Conservation (phyloP, 2,329 filamentous ascomycete genomes). For the Polychaeton citri region DNA sequence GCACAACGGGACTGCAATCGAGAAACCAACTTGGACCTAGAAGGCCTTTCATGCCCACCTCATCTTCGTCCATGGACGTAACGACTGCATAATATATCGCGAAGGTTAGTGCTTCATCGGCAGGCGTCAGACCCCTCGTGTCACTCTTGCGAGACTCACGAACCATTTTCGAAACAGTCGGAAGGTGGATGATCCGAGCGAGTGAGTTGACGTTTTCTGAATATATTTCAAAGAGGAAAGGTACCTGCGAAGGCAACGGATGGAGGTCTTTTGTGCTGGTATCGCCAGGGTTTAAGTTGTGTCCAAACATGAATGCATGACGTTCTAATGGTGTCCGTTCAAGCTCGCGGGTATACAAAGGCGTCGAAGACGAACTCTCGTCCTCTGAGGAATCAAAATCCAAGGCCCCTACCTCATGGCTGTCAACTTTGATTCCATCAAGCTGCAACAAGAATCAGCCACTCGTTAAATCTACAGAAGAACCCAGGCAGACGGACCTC, state of each 20-base stretch:
- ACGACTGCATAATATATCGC: conserved; percentile 45
- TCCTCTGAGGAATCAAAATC: conserved; percentile 24
- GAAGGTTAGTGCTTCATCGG: conserved; percentile 42
- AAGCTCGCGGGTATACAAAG: conserved; percentile 25
- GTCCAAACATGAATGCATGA: conserved; percentile 39
- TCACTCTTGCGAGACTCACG: conserved; percentile 23
- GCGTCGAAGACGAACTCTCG: conserved; percentile 17
- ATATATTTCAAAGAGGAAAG: conserved; percentile 39
- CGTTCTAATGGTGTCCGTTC: conserved; percentile 32
- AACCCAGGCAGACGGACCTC: conserved; percentile 29
- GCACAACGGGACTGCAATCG: not conserved
- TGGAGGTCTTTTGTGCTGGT: conserved; percentile 29
- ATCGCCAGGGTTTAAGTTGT: conserved; percentile 24
- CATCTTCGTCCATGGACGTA: conserved; percentile 44
- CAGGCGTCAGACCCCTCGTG: conserved; percentile 22
- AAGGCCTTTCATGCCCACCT: conserved; percentile 26
- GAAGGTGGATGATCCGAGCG: conserved; percentile 33
- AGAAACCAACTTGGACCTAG: not conserved
- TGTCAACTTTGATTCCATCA: conserved; percentile 31
- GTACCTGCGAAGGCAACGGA: conserved; percentile 42
- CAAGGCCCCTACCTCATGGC: conserved; percentile 18
- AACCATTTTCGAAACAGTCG: conserved; percentile 28
- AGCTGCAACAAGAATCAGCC: conserved; percentile 23
- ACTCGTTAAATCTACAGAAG: conserved; percentile 3
- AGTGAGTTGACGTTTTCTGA: conserved; percentile 39